phyloP scores from a whole-genome alignment of 78 protist genomes.

The Pigoraptor vietnamica region DNA sequence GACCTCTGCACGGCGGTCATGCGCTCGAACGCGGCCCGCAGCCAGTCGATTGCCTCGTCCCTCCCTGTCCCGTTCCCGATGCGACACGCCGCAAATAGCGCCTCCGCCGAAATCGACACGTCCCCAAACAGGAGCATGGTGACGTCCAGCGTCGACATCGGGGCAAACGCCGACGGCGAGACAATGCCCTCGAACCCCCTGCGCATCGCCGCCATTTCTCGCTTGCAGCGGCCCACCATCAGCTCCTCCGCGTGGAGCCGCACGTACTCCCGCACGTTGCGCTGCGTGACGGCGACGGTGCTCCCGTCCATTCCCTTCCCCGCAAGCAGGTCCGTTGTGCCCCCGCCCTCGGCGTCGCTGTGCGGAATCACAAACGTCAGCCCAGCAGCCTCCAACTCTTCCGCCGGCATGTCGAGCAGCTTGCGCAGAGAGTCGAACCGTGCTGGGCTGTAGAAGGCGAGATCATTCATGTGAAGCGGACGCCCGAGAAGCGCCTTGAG shows the following conservation, averaged over 20 bases:
- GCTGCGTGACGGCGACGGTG: neutral
- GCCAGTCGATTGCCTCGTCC: neutral
- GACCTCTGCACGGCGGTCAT: neutral
- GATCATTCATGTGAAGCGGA: neutral
- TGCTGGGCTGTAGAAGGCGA: neutral
- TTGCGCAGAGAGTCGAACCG: neutral
- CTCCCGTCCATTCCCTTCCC: neutral
- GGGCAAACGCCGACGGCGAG: neutral
- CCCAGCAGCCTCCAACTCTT: neutral
- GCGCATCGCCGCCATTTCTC: neutral
- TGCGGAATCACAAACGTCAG: conserved; percentile 1
- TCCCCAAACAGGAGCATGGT: neutral
- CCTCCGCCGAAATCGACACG: neutral
- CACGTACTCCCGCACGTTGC: neutral
- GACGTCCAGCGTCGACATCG: neutral
- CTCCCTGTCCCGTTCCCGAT: neutral
- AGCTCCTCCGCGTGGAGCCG: neutral
- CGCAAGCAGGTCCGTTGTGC: neutral
- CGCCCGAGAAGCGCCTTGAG: neutral
- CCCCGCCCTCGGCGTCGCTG: neutral
- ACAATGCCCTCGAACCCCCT: neutral
- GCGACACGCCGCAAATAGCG: neutral
- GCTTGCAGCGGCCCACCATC: neutral
- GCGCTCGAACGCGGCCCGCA: neutral
- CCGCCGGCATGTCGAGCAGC: neutral